A percentile compares a stretch with the other conserved stretches of the same genome.
These are phyloP conservation scores for Vigna trinervia DNA, from an alignment of 306 rosid species.

Conservation along the genomic window DNA sequence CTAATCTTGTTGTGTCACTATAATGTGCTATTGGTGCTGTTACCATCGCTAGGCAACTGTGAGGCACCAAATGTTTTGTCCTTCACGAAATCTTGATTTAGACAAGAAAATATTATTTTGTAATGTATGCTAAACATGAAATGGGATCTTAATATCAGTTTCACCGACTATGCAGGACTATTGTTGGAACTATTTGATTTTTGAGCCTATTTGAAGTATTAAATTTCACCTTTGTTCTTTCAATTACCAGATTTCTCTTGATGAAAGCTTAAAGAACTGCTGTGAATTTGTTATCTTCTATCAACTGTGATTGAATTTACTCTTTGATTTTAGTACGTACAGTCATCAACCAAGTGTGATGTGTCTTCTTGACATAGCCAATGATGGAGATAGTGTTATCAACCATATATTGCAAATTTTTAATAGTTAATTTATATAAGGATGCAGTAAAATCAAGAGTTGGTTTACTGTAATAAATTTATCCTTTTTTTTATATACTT, in stretches of 20 bases:
- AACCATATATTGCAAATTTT: not conserved
- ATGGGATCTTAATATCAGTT: slow-evolving; percentile 10
- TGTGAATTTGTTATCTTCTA: slow-evolving; percentile 18
- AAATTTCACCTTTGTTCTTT: not conserved
- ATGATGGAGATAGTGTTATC: slow-evolving; percentile 25
- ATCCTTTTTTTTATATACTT: slow-evolving; percentile 9
- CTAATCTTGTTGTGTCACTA: not conserved
- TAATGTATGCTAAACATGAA: not conserved
- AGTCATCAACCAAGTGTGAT: not conserved
- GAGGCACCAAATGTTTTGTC: not conserved
- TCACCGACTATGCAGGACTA: not conserved
- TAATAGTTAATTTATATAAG: slow-evolving; percentile 2
- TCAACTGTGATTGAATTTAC: not conserved
- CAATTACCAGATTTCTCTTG: not conserved
- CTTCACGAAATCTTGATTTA: not conserved
- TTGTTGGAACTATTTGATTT: slow-evolving; percentile 31
- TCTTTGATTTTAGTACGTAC: not conserved
- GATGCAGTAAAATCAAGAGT: not conserved
- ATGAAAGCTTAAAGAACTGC: slow-evolving; percentile 2
- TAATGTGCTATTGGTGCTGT: not conserved
- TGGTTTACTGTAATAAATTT: slow-evolving; percentile 2
- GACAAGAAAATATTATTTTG: slow-evolving; percentile 15
- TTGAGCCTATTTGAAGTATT: not conserved
- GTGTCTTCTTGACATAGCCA: not conserved
- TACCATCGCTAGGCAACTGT: not conserved